A percentile compares a stretch with the other conserved stretches of the same genome.
Evolutionary conservation across 78 protist genomes (phyloP).

Genomic region (Dictyostelium intermedium): DNA sequence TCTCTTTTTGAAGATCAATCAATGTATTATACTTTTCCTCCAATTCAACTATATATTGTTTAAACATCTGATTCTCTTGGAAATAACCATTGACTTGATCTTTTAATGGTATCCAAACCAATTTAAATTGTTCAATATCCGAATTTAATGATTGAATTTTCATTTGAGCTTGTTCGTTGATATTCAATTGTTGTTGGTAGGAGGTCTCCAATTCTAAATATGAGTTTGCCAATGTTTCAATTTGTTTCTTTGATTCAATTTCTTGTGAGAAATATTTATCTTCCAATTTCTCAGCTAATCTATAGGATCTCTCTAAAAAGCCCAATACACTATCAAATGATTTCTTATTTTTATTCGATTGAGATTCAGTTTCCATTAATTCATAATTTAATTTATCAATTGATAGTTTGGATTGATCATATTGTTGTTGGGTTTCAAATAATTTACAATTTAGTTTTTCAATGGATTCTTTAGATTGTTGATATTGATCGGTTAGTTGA

Average conservation of each 20-base stretch:
- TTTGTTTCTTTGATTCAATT: neutral
- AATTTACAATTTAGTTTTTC: neutral
- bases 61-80: conserved; percentile 2
- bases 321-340: neutral
- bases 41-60: neutral
- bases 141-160: neutral
- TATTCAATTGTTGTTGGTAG: neutral
- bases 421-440: neutral
- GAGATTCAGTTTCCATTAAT: neutral
- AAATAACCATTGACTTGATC: neutral
- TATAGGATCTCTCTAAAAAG: neutral
- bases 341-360: neutral
- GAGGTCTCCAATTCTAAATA: neutral
- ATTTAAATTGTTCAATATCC: neutral
- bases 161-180: neutral
- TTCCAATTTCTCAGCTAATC: neutral
- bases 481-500: neutral
- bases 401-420: neutral
- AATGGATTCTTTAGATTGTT: neutral
- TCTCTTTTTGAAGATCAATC: neutral
- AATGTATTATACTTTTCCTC: conserved; percentile 6
- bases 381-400: neutral
- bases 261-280: neutral
- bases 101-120: neutral
- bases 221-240: neutral